phyloP scores from a whole-genome alignment of 139 green algal genomes.

The Picochlorum sp. region DNA sequence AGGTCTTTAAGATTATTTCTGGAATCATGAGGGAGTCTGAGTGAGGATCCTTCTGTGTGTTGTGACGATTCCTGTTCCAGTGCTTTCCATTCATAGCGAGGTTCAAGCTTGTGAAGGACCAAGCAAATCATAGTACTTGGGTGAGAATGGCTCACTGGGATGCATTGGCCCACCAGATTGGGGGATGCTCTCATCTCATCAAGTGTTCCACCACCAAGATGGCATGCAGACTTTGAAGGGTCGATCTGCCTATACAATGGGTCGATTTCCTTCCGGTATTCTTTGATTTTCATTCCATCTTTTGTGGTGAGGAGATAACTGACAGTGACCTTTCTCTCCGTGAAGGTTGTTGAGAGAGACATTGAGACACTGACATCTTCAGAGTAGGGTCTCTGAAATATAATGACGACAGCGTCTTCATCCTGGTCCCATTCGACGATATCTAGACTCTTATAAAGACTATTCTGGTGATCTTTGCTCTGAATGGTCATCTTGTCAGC shows the following conservation, averaged over 20 bases:
- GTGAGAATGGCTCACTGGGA: not conserved
- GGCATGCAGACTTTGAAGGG: not conserved
- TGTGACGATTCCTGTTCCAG: too few relatives aligned
- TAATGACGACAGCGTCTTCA: too few relatives aligned
- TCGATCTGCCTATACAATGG: not conserved
- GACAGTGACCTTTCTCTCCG: too few relatives aligned
- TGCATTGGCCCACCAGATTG: not conserved
- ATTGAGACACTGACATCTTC: too few relatives aligned
- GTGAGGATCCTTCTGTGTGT: too few relatives aligned
- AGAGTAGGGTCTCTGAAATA: too few relatives aligned
- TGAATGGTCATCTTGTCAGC: not conserved
- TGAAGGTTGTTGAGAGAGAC: too few relatives aligned
- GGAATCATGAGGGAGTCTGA: too few relatives aligned
- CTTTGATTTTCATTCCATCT: not conserved
- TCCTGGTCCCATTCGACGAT: too few relatives aligned
- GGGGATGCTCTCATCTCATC: not conserved
- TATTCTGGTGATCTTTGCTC: not conserved
- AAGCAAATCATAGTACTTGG: conserved; percentile 2
- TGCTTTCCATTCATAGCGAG: not conserved
- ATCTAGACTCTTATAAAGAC: not conserved
- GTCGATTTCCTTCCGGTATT: not conserved
- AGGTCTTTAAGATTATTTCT: too few relatives aligned
- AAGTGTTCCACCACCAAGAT: not conserved
- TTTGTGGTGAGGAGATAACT: not conserved
- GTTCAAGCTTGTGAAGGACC: not conserved